phyloP scores from a whole-genome alignment of 2,329 filamentous ascomycete species.

The Colletotrichum tofieldiae region DNA sequence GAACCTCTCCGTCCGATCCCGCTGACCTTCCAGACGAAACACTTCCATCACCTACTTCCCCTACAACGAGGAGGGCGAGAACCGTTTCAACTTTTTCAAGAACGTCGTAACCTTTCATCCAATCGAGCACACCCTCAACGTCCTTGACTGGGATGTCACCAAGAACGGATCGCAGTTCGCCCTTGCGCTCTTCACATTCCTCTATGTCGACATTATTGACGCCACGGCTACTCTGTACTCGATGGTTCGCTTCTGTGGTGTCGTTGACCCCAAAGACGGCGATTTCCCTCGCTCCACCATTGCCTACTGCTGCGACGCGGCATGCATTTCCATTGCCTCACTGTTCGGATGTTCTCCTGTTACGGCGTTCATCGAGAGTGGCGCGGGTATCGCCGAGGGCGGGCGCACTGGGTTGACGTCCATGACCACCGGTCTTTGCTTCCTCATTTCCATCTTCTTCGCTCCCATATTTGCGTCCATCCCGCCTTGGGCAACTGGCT shows the following conservation, averaged over 20 bases:
- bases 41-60: conserved; percentile 83
- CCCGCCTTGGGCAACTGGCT: conserved; percentile 84
- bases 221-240: conserved; percentile 84
- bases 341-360: conserved; percentile 80
- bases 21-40: conserved; percentile 63
- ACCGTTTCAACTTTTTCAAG: conserved; percentile 80
- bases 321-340: conserved; percentile 79
- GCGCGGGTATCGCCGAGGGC: conserved; percentile 82
- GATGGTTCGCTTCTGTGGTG: conserved; percentile 83
- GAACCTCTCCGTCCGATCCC: not conserved
- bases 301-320: conserved; percentile 81
- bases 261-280: conserved; percentile 75
- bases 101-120: conserved; percentile 81
- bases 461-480: conserved; percentile 84
- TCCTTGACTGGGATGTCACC: conserved; percentile 76
- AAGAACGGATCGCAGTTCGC: conserved; percentile 74
- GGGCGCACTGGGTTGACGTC: conserved; percentile 82
- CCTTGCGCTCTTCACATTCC: conserved; percentile 81
- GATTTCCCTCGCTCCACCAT: conserved; percentile 90
- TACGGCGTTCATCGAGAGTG: conserved; percentile 83
- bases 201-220: conserved; percentile 86
- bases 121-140: conserved; percentile 74
- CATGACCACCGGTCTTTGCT: conserved; percentile 78
- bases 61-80: conserved; percentile 74
- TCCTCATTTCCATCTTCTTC: conserved; percentile 81